Conservation (phyloP, 1,284 basidiomycete genomes). For the Gomphus bonarii region DNA sequence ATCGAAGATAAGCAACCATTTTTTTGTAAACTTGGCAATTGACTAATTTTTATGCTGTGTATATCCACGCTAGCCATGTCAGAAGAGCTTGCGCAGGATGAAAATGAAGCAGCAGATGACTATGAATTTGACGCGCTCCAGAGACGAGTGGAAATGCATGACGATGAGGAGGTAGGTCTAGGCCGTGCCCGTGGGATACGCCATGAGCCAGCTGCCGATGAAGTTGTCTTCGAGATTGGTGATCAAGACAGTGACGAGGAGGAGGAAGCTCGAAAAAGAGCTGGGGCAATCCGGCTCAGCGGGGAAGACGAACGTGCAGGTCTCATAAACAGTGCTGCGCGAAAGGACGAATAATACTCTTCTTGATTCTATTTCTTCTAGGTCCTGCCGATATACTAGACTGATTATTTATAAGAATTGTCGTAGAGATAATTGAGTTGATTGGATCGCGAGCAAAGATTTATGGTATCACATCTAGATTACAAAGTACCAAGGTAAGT, state of each 20-base stretch:
- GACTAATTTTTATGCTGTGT: constrained; percentile 21
- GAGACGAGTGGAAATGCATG: constrained; percentile 39
- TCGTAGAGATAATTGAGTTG: background rate
- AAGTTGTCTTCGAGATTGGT: constrained; percentile 89
- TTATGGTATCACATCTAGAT: background rate
- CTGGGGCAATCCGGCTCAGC: constrained; percentile 37
- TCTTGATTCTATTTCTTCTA: background rate
- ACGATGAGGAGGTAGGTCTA: constrained; percentile 59
- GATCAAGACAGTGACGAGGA: constrained; percentile 76
- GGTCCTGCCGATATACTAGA: background rate
- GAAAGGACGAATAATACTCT: constrained; percentile 22
- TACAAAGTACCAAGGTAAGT: background rate
- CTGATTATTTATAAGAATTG: background rate
- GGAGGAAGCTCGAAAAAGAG: constrained; percentile 32
- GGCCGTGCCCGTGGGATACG: constrained; percentile 30
- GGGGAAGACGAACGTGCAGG: constrained; percentile 53
- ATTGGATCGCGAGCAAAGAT: background rate
- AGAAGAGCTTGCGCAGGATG: constrained; percentile 79
- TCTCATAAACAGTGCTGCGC: constrained; percentile 35
- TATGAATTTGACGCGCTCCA: constrained; percentile 78
- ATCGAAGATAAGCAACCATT: constrained; percentile 64
- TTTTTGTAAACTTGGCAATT: constrained; percentile 7
- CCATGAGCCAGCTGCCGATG: constrained; percentile 42
- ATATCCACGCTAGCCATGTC: constrained; percentile 69
- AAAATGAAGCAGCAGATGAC: constrained; percentile 79